Conservation (phyloP, 192 early-diverging fungal species). For the Pilaira anomala region DNA sequence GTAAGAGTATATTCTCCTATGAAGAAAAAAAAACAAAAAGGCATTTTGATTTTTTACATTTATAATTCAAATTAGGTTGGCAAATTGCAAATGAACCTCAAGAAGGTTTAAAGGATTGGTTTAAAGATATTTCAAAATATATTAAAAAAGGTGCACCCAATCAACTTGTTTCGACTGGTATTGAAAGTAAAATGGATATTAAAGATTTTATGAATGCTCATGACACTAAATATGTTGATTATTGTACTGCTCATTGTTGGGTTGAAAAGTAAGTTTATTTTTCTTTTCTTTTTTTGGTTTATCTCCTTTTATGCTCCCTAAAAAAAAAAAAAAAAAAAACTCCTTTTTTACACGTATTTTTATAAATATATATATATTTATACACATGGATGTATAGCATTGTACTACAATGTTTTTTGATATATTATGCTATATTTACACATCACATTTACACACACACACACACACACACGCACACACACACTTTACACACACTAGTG, state of each 20-base stretch:
- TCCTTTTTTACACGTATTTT: neutral
- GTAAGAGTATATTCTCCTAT: constrained; percentile 9
- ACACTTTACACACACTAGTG: too few species aligned
- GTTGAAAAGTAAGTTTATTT: constrained; percentile 40
- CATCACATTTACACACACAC: too few species aligned
- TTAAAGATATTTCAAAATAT: constrained; percentile 42
- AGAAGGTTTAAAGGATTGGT: constrained; percentile 46
- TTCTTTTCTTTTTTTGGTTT: neutral
- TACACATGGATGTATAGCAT: too few species aligned
- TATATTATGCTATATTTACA: too few species aligned
- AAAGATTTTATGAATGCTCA: constrained; percentile 54
- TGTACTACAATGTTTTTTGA: too few species aligned
- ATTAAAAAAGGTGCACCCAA: constrained; percentile 49
- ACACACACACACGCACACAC: too few species aligned
- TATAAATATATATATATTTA: constrained; percentile 10
- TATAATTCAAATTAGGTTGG: constrained; percentile 42
- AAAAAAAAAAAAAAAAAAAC: too few species aligned
- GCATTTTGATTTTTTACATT: neutral
- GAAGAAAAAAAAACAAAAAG: neutral
- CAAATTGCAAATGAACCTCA: constrained; percentile 74
- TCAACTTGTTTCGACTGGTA: constrained; percentile 61
- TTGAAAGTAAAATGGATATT: constrained; percentile 58
- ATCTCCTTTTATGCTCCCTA: too few species aligned
- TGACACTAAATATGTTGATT: constrained; percentile 39
- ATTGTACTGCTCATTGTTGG: constrained; percentile 56